These are phyloP conservation scores for Rubia yunnanensis DNA, from an alignment of 257 asterid species.

Conservation along the genomic window DNA sequence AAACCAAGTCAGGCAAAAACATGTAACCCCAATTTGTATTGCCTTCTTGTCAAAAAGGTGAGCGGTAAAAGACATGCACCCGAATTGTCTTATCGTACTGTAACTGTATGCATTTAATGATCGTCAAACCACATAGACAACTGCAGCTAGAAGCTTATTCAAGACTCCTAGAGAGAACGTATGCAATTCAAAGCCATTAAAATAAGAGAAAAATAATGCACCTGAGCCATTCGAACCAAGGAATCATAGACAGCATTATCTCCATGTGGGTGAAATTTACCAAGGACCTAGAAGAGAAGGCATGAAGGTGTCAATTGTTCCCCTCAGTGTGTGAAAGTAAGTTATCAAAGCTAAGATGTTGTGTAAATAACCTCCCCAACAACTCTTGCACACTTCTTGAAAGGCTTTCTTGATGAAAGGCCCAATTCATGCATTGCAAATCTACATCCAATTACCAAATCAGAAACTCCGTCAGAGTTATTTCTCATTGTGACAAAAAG, in stretches of 20 bases:
- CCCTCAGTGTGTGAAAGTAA: constrained; percentile 8
- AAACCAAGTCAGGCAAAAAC: background rate
- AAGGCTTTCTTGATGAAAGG: constrained; percentile 79
- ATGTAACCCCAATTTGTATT: background rate
- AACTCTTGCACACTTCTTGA: constrained; percentile 97
- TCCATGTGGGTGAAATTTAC: constrained; percentile 97
- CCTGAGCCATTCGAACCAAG: constrained; percentile 99
- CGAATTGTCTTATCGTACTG: background rate
- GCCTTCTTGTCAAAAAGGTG: background rate
- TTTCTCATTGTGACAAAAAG: background rate
- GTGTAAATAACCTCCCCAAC: constrained; percentile 86
- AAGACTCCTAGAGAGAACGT: background rate
- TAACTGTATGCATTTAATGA: background rate
- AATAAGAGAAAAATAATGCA: constrained; percentile 14
- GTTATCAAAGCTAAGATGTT: background rate
- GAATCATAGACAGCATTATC: constrained; percentile 95
- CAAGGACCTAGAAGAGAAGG: constrained; percentile 63
- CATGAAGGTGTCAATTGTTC: constrained; percentile 4
- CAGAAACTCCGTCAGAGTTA: background rate
- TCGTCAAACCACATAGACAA: background rate
- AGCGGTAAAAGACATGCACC: too few species aligned
- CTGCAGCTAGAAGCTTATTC: background rate
- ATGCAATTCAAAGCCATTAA: background rate
- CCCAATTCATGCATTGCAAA: constrained; percentile 98
- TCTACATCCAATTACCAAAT: constrained; percentile 31